A percentile compares a stretch with the other conserved stretches of the same genome.
Conservation (phyloP, 352 stramenopile genomes). For the Globisporangium alternatum region DNA sequence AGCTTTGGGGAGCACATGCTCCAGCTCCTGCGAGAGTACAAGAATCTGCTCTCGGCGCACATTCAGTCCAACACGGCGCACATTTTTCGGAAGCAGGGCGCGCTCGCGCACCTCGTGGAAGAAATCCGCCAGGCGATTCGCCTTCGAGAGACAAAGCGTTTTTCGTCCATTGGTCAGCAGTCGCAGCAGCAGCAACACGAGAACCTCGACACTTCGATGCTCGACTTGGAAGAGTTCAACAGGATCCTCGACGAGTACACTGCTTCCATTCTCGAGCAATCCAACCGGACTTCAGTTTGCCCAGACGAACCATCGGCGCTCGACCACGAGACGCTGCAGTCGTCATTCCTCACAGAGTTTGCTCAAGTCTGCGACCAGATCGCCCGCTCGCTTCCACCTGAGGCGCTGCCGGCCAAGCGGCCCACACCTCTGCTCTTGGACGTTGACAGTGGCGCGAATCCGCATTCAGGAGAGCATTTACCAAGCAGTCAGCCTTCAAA, state of each 20-base stretch:
- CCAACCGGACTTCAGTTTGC: background rate
- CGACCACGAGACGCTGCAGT: constrained; percentile 28
- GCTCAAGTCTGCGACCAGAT: constrained; percentile 32
- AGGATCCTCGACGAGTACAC: constrained; percentile 31
- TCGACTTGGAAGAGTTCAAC: constrained; percentile 22
- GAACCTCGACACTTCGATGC: background rate
- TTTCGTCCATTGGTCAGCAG: background rate
- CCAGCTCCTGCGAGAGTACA: constrained; percentile 36
- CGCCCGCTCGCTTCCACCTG: constrained; percentile 20
- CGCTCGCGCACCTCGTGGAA: constrained; percentile 34
- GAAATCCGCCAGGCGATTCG: constrained; percentile 17
- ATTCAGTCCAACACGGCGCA: constrained; percentile 40
- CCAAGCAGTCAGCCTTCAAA: background rate
- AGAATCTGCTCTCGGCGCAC: constrained; percentile 30
- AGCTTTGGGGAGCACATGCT: constrained; percentile 24
- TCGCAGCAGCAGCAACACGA: background rate
- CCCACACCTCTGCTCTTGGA: background rate
- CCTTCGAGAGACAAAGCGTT: background rate
- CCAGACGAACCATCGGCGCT: background rate
- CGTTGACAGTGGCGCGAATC: background rate
- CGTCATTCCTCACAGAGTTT: constrained; percentile 29
- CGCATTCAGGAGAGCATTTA: background rate
- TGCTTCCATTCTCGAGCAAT: constrained; percentile 17
- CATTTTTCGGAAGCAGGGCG: constrained; percentile 45
- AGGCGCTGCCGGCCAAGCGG: constrained; percentile 5